phyloP scores from a whole-genome alignment of 2,329 filamentous ascomycete genomes.

The Colletotrichum shisoi region DNA sequence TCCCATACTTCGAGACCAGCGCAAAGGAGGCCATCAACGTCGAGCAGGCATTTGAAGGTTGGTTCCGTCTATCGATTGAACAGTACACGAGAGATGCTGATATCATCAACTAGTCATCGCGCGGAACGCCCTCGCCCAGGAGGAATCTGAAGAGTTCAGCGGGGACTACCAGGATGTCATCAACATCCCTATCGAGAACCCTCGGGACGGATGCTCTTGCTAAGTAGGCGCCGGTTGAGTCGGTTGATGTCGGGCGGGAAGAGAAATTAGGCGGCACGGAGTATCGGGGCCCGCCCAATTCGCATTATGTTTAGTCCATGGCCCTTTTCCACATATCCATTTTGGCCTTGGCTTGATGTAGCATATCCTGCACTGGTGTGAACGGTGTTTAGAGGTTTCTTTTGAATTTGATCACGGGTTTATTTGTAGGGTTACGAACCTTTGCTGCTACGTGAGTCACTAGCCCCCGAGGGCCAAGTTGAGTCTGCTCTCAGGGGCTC shows the following conservation, averaged over 20 bases:
- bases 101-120: conserved; percentile 76
- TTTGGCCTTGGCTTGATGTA: conserved; percentile 40
- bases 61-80: conserved; percentile 36
- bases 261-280: conserved; percentile 21
- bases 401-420: conserved; percentile 35
- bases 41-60: conserved; percentile 78
- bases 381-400: conserved; percentile 39
- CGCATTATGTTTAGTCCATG: conserved; percentile 35
- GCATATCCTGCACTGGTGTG: conserved; percentile 40
- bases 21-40: conserved; percentile 99
- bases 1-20: conserved; percentile 99
- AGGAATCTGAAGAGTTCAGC: conserved; percentile 97
- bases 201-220: conserved; percentile 83
- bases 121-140: conserved; percentile 91
- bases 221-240: conserved; percentile 23
- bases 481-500: not conserved
- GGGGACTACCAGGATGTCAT: conserved; percentile 98
- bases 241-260: conserved; percentile 24
- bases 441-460: not conserved
- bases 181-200: conserved; percentile 95
- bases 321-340: conserved; percentile 35
- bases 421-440: conserved; percentile 14
- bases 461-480: not conserved
- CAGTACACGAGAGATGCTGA: conserved; percentile 29
- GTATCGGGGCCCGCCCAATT: conserved; percentile 17